These are phyloP conservation scores for Pseudocercospora pini-densiflorae DNA, from an alignment of 2,329 filamentous ascomycete species.

Conservation along the genomic window DNA sequence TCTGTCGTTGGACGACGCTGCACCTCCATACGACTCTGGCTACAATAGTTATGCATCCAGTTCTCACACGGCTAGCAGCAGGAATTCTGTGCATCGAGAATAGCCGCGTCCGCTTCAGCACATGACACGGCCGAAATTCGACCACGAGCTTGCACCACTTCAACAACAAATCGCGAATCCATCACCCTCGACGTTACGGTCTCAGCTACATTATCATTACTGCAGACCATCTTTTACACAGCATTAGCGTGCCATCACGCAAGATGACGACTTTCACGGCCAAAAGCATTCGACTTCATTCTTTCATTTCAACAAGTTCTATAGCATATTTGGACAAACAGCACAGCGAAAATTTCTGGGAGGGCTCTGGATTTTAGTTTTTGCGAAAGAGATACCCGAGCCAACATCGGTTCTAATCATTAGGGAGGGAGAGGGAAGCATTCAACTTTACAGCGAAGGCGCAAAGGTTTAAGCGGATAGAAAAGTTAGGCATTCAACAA, in stretches of 20 bases:
- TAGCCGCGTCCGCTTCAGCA: not conserved
- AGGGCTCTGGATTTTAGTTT: not conserved
- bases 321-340: not conserved
- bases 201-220: too few species aligned
- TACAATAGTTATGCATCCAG: not conserved
- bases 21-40: not conserved
- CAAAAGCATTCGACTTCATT: constrained; percentile 8
- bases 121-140: not conserved
- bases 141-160: not conserved
- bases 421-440: not conserved
- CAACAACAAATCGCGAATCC: not conserved
- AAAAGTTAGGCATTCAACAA: not conserved
- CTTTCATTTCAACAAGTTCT: not conserved
- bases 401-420: not conserved
- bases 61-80: not conserved
- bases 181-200: not conserved
- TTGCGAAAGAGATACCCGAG: not conserved
- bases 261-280: constrained; percentile 2
- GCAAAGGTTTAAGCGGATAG: not conserved
- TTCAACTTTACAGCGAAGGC: not conserved
- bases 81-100: not conserved
- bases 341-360: not conserved
- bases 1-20: constrained; percentile 33
- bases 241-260: not conserved
- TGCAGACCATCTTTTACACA: not conserved